These are phyloP conservation scores for Metschnikowia gruessii DNA, from an alignment of 805 yeast genomes.

Conservation along the genomic window DNA sequence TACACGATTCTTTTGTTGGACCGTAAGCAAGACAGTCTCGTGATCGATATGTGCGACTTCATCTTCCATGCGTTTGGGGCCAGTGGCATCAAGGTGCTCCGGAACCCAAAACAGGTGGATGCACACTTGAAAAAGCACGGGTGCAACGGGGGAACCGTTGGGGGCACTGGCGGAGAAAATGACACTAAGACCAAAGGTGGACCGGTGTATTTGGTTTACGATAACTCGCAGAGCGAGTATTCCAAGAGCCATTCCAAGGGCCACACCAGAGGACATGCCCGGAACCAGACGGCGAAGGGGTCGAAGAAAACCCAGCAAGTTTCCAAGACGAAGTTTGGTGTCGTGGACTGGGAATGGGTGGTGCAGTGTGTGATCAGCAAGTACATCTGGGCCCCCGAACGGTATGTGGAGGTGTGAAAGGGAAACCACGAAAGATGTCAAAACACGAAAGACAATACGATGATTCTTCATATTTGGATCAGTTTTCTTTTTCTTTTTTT, in stretches of 20 bases:
- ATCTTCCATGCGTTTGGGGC: conserved; percentile 49
- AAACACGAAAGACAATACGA: no score
- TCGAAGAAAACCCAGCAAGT: background rate
- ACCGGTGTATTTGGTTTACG: conserved; percentile 25
- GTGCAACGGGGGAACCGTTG: no score
- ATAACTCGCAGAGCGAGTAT: conserved; percentile 21
- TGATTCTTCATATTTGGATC: no score
- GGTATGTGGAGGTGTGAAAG: conserved; percentile 8
- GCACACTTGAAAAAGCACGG: conserved; percentile 1
- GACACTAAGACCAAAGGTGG: background rate
- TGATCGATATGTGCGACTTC: conserved; percentile 39
- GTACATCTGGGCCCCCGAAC: conserved; percentile 29
- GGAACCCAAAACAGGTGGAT: conserved; percentile 10
- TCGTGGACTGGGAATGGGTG: conserved; percentile 64
- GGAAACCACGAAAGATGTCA: no score
- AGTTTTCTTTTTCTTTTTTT: no score
- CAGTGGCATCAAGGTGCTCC: conserved; percentile 17
- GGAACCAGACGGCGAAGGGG: conserved; percentile 1
- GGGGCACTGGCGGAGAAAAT: no score
- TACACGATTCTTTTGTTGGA: conserved; percentile 36
- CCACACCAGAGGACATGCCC: conserved; percentile 5
- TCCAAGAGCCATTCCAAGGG: conserved; percentile 2
- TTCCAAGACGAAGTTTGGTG: conserved; percentile 17
- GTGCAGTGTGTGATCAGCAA: conserved; percentile 56
- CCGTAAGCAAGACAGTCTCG: conserved; percentile 28